Conservation (phyloP, 2,329 filamentous ascomycete genomes). For the Venturiaceae sp. region DNA sequence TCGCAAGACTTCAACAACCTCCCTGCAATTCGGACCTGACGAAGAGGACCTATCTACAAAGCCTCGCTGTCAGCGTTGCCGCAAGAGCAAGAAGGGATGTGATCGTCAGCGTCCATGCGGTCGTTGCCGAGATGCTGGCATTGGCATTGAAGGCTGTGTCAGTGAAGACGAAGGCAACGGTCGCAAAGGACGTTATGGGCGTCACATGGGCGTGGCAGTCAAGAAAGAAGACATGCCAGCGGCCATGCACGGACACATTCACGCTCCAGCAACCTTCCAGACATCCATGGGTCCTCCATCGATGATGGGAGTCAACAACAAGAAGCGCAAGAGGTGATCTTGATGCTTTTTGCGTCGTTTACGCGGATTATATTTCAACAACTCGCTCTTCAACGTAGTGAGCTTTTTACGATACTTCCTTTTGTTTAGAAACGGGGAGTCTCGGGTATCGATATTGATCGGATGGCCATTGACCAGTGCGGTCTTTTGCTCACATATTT, state of each 20-base stretch:
- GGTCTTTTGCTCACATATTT: background rate
- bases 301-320: conserved; percentile 19
- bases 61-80: conserved; percentile 93
- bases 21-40: conserved; percentile 56
- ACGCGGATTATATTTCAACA: background rate
- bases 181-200: conserved; percentile 81
- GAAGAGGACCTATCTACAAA: conserved; percentile 92
- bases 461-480: background rate
- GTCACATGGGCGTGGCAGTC: conserved; percentile 58
- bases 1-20: conserved; percentile 66
- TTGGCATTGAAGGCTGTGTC: conserved; percentile 86
- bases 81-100: conserved; percentile 99
- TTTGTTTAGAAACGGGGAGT: background rate
- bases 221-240: conserved; percentile 38
- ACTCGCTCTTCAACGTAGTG: background rate
- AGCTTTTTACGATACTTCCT: background rate
- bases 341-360: background rate
- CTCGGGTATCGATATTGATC: too few relatives aligned
- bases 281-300: conserved; percentile 6
- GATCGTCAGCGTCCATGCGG: conserved; percentile 93
- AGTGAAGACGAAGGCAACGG: conserved; percentile 98
- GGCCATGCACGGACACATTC: background rate
- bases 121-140: conserved; percentile 90
- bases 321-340: conserved; percentile 57
- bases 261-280: background rate